Base-by-base conservation (phyloP, 305 asterid genomes). In the Fraxinus paxiana region DNA sequence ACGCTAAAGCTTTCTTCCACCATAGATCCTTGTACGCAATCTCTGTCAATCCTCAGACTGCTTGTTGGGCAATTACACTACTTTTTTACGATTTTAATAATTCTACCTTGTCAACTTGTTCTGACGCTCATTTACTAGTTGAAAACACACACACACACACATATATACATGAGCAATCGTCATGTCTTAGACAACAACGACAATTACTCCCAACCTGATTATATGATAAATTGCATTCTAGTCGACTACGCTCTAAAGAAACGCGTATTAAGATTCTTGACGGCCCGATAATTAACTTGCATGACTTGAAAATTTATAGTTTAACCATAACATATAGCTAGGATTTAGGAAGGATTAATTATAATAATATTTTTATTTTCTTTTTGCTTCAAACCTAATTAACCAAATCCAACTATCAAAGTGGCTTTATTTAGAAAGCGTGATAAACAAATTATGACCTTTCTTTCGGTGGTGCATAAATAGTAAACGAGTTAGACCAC, bases 401-500 rank as follows among this genome's bases (percentile, higher is more conserved):
- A 22, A 78, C 75, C 67, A 63, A 65, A 63, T 37, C 34, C 75
- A 63, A 28, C 76, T 12, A 61, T 63, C 41, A 13, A 35, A 63
- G 9, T n/a, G 2, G 31, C 30, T 63, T 77, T 2, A 20, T 10
- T 20, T 20, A 38, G 73, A 37, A 82, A 72, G 88, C 88, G 78
- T 81, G 81, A 65, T 79, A 82, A 85, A 22, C 73, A 9, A 82
- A 77, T 46, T 76, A 80, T 82, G 76, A 80, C 84, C 73, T 67
- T 51, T 38, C 73, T 78, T 59, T 78, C 81, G 0, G 30, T 34
- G 24, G n/a, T 34, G 61, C 48, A 71, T 80, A 80, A 78, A 82
- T 80, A 65, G 84, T 82, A 84, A 86, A 84, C 35, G 86, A 41
- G 87, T 88, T 88, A 71, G 89, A 78, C 86, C 84, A 86, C 87